Percentiles rank a stretch among this genome's conserved stretches.
phyloP scores from a whole-genome alignment of 2,329 filamentous ascomycete genomes.

The Coleophoma crateriformis region DNA sequence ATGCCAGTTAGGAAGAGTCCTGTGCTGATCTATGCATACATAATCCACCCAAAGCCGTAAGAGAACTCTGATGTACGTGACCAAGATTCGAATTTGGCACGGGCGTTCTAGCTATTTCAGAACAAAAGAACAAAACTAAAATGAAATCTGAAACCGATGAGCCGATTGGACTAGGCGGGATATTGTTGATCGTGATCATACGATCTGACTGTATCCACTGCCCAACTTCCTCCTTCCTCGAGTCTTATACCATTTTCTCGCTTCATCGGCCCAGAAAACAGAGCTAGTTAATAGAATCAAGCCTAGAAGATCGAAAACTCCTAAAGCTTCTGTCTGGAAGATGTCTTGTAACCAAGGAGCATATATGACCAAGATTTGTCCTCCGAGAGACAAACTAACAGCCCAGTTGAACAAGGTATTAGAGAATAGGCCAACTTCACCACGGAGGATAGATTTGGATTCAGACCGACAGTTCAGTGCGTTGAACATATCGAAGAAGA shows the following conservation, averaged over 20 bases:
- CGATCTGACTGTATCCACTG: constrained; percentile 60
- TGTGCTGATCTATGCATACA: too few relatives aligned
- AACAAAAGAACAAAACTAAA: too few relatives aligned
- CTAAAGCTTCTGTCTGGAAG: constrained; percentile 89
- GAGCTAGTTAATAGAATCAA: constrained; percentile 74
- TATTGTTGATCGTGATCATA: constrained; percentile 29
- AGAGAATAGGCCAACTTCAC: constrained; percentile 75
- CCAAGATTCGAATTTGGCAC: too few relatives aligned
- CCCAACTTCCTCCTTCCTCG: constrained; percentile 47
- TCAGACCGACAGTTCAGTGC: constrained; percentile 89
- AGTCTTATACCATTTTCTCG: constrained; percentile 71
- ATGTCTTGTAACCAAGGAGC: constrained; percentile 89
- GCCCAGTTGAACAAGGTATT: constrained; percentile 98
- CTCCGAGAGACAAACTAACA: constrained; percentile 75
- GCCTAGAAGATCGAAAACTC: constrained; percentile 65
- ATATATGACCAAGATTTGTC: constrained; percentile 89
- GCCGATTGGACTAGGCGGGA: too few relatives aligned
- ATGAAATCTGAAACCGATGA: too few relatives aligned
- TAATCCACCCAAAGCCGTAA: too few relatives aligned
- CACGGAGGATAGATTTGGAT: constrained; percentile 79
- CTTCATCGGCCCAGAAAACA: constrained; percentile 94
- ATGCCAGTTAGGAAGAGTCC: too few relatives aligned
- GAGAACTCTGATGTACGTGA: too few relatives aligned
- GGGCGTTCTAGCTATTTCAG: too few relatives aligned
- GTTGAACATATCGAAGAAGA: constrained; percentile 99